Evolutionary conservation across 306 rosid genomes (phyloP).

Genomic region (Macrotyloma uniflorum): DNA sequence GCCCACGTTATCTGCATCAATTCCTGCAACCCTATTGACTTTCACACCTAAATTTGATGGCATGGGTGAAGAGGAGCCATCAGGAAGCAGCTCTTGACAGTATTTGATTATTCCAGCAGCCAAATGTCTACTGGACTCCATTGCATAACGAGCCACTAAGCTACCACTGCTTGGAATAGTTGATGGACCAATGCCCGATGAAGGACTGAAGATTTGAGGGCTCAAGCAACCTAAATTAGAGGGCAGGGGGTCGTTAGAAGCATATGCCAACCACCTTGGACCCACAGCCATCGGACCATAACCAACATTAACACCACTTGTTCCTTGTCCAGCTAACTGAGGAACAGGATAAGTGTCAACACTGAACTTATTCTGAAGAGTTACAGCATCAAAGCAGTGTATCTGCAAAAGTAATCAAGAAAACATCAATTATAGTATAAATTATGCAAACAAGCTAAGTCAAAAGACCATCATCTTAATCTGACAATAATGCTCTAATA

Average conservation of each 20-base stretch:
- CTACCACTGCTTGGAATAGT: constrained; percentile 73
- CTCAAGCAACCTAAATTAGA: constrained; percentile 70
- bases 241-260: constrained; percentile 67
- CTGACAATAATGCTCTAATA: constrained; percentile 21
- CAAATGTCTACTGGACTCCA: constrained; percentile 85
- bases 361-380: constrained; percentile 79
- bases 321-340: constrained; percentile 73
- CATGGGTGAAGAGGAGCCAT: constrained; percentile 75
- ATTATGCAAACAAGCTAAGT: background rate
- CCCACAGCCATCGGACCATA: constrained; percentile 97
- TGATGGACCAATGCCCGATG: constrained; percentile 78
- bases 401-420: constrained; percentile 63
- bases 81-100: constrained; percentile 80
- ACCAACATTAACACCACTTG: constrained; percentile 74
- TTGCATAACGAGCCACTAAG: constrained; percentile 80
- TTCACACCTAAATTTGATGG: constrained; percentile 72
- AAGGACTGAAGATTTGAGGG: constrained; percentile 68
- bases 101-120: constrained; percentile 79
- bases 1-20: constrained; percentile 74
- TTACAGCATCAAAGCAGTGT: constrained; percentile 81
- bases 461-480: background rate
- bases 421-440: constrained; percentile 20
- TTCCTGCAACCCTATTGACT: constrained; percentile 67
- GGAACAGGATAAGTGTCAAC: constrained; percentile 90
- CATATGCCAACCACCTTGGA: constrained; percentile 96